These are phyloP conservation scores for Globisporangium heterothallicum DNA, from an alignment of 352 stramenopile species.

Conservation along the genomic window DNA sequence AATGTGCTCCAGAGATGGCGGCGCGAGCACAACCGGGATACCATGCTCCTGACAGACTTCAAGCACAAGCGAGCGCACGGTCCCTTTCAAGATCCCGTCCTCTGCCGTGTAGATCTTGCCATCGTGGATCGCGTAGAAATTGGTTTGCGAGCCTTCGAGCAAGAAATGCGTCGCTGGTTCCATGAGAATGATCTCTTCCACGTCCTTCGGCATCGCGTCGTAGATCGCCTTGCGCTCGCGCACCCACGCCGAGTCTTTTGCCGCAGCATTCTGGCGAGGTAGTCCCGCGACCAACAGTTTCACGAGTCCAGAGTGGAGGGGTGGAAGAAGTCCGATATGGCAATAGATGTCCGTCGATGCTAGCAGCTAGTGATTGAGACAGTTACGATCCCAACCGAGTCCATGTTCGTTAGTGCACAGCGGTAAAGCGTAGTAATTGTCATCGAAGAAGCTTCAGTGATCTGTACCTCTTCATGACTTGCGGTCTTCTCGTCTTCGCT, in stretches of 20 bases:
- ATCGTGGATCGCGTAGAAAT: conserved; percentile 66
- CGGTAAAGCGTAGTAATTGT: too few species aligned
- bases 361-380: conserved; percentile 18
- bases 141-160: conserved; percentile 81
- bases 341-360: conserved; percentile 54
- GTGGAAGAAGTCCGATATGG: conserved; percentile 65
- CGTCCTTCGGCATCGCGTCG: conserved; percentile 48
- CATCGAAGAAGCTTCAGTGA: too few species aligned
- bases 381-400: too few species aligned
- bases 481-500: conserved; percentile 11
- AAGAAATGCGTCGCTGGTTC: conserved; percentile 49
- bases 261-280: conserved; percentile 62
- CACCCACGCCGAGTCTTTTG: conserved; percentile 76
- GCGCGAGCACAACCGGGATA: conserved; percentile 49
- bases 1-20: conserved; percentile 47
- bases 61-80: conserved; percentile 65
- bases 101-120: conserved; percentile 57
- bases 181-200: conserved; percentile 84
- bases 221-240: conserved; percentile 74
- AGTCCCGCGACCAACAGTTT: conserved; percentile 67
- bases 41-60: conserved; percentile 48
- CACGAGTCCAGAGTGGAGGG: conserved; percentile 50
- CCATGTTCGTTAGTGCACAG: too few species aligned
- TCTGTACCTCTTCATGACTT: background rate
- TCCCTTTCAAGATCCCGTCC: conserved; percentile 72